Percentiles rank a stretch among this genome's conserved stretches.
Evolutionary conservation across 2,329 filamentous ascomycete species (phyloP).

Genomic region (Stachybotrys chlorohalonatus): DNA sequence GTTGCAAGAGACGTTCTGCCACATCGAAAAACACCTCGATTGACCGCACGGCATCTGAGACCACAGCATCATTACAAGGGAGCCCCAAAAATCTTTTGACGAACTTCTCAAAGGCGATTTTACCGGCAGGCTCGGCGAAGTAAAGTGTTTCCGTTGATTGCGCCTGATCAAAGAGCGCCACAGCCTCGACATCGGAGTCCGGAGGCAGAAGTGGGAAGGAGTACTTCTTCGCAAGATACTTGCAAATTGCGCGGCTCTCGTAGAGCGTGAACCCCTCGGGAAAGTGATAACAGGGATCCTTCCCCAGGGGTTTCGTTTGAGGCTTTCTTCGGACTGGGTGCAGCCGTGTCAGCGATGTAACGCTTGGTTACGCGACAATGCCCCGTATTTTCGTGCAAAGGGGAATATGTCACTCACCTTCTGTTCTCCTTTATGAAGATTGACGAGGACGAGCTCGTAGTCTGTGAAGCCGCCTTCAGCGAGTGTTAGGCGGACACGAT

Average conservation of each 20-base stretch:
- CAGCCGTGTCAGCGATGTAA: constrained; percentile 11
- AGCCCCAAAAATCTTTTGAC: constrained; percentile 33
- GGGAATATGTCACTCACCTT: constrained; percentile 21
- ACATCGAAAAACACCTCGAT: constrained; percentile 33
- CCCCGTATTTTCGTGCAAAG: background rate
- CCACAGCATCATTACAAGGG: constrained; percentile 28
- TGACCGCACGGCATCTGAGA: constrained; percentile 24
- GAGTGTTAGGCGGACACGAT: constrained; percentile 31
- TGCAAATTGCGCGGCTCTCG: constrained; percentile 37
- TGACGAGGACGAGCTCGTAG: constrained; percentile 27
- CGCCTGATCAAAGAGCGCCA: constrained; percentile 34
- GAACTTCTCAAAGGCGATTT: constrained; percentile 34
- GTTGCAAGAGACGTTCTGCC: constrained; percentile 26
- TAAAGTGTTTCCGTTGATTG: constrained; percentile 29
- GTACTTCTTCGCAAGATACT: constrained; percentile 35
- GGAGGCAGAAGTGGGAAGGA: constrained; percentile 32
- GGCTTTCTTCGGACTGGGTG: constrained; percentile 24
- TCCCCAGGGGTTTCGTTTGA: constrained; percentile 30
- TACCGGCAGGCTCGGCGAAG: constrained; percentile 33
- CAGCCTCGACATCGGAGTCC: constrained; percentile 26
- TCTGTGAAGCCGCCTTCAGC: constrained; percentile 33
- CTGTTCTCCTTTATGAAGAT: constrained; percentile 30
- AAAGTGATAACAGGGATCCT: constrained; percentile 30
- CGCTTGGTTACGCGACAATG: background rate
- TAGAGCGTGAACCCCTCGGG: constrained; percentile 32